phyloP scores from a whole-genome alignment of 2,329 filamentous ascomycete species.

The Aspergillus ruber region DNA sequence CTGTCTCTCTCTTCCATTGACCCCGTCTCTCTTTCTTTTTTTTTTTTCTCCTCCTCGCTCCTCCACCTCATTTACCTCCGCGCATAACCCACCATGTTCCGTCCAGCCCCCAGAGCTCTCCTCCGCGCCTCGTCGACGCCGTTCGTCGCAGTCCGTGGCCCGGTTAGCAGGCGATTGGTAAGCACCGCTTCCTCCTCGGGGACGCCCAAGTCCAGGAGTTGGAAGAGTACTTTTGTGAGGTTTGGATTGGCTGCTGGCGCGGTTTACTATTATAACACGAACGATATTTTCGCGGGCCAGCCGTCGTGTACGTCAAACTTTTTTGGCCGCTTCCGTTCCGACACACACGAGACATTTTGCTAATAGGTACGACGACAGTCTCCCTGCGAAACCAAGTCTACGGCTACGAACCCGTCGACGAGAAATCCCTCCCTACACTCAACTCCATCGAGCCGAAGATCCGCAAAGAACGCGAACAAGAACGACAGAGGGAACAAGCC shows the following conservation, averaged over 20 bases:
- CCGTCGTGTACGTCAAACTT: constrained; percentile 56
- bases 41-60: not conserved
- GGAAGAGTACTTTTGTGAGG: constrained; percentile 69
- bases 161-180: constrained; percentile 43
- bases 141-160: constrained; percentile 23
- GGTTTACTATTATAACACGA: constrained; percentile 93
- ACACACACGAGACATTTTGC: constrained; percentile 1
- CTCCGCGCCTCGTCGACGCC: constrained; percentile 25
- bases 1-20: constrained; percentile 4
- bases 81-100: constrained; percentile 42
- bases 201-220: constrained; percentile 59
- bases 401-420: constrained; percentile 26
- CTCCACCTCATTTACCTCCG: constrained; percentile 1
- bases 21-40: not conserved
- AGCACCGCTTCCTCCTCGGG: constrained; percentile 52
- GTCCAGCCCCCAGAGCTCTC: constrained; percentile 42
- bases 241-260: constrained; percentile 69
- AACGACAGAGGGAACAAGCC: constrained; percentile 5
- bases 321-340: not conserved
- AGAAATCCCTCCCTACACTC: constrained; percentile 55
- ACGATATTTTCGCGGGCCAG: constrained; percentile 78
- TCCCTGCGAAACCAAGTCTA: constrained; percentile 24
- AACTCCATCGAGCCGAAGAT: constrained; percentile 59
- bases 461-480: constrained; percentile 19
- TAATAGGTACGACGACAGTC: constrained; percentile 14